A percentile compares a stretch with the other conserved stretches of the same genome.
Evolutionary conservation across 2,329 filamentous ascomycete genomes (phyloP).

Genomic region (Sporothrix pallida): DNA sequence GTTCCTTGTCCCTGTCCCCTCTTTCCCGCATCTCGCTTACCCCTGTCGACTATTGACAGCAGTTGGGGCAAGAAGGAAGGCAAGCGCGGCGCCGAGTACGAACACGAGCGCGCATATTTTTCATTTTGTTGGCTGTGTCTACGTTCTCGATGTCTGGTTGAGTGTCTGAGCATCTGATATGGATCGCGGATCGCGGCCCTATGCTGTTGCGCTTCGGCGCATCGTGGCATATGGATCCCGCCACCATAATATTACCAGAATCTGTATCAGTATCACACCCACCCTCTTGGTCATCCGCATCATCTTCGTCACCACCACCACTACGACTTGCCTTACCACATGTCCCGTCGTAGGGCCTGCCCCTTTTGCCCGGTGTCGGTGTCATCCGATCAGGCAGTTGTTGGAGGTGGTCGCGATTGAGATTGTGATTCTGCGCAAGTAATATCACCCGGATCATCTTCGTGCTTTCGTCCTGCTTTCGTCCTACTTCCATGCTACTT

Average conservation of each 20-base stretch:
- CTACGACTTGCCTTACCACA: neutral
- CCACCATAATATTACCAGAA: neutral
- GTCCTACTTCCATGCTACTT: neutral
- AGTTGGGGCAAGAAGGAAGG: conserved; percentile 7
- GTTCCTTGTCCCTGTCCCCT: neutral
- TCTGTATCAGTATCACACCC: neutral
- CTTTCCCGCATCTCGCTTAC: conserved; percentile 17
- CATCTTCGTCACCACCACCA: neutral
- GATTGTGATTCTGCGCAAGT: neutral
- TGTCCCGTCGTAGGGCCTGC: neutral
- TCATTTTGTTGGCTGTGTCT: neutral
- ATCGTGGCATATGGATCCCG: conserved; percentile 7
- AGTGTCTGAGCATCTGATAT: neutral
- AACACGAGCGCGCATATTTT: conserved; percentile 12
- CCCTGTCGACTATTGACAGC: conserved; percentile 1
- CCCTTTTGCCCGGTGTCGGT: neutral
- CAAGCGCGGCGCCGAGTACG: conserved; percentile 19
- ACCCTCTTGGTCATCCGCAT: neutral
- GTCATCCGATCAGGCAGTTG: neutral
- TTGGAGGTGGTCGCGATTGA: neutral
- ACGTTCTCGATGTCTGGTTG: neutral
- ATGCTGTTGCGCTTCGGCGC: neutral
- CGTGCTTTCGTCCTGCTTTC: neutral
- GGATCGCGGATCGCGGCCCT: conserved; percentile 4
- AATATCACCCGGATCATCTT: neutral